A percentile compares a stretch with the other conserved stretches of the same genome.
Evolutionary conservation across 768 basidiomycete genomes (phyloP).

Genomic region (Boletus tomentosulus): DNA sequence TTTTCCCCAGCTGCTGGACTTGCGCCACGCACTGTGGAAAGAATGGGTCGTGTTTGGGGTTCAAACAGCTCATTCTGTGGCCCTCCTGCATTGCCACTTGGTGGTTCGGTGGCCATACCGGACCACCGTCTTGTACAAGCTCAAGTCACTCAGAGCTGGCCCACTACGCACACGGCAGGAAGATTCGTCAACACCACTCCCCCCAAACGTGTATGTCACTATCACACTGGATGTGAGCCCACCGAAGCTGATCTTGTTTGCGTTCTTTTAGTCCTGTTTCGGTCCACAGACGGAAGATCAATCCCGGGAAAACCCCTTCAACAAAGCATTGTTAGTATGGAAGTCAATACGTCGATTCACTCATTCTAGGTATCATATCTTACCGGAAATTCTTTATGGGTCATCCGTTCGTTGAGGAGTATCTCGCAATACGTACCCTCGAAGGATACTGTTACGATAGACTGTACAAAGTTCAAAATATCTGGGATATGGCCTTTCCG

Average conservation of each 20-base stretch:
- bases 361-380: constrained; percentile 17
- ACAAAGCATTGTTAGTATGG: constrained; percentile 20
- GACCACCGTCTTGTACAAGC: constrained; percentile 34
- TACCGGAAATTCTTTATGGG: constrained; percentile 20
- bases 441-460: constrained; percentile 30
- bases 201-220: constrained; percentile 20
- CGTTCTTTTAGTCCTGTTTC: constrained; percentile 3
- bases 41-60: constrained; percentile 65
- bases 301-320: constrained; percentile 11
- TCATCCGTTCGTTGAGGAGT: constrained; percentile 22
- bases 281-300: constrained; percentile 25
- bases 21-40: constrained; percentile 74
- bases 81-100: constrained; percentile 44
- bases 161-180: constrained; percentile 27
- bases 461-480: constrained; percentile 25
- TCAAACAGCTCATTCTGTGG: constrained; percentile 36
- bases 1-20: constrained; percentile 71
- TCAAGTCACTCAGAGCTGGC: constrained; percentile 37
- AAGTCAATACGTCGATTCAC: neutral
- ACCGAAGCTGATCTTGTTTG: neutral
- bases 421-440: constrained; percentile 23
- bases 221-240: neutral
- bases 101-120: constrained; percentile 33
- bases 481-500: too few relatives aligned
- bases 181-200: constrained; percentile 36